A percentile compares a stretch with the other conserved stretches of the same genome.
phyloP scores from a whole-genome alignment of 192 early-diverging fungal species.

The Coemansia sp. region DNA sequence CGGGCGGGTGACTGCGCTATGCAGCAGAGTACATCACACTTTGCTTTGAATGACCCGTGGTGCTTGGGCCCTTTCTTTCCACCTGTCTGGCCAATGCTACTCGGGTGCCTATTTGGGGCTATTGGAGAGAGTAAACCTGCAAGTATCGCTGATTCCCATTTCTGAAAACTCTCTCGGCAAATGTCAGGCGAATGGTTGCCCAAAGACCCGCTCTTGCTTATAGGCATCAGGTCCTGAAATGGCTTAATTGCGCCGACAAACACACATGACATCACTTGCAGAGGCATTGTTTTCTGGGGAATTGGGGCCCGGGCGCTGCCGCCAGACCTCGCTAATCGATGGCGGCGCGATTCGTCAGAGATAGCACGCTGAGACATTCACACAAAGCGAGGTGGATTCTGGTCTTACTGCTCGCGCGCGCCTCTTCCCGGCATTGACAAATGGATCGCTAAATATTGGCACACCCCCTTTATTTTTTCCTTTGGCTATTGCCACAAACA shows the following conservation, averaged over 20 bases:
- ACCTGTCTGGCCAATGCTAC: background rate
- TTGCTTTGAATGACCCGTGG: background rate
- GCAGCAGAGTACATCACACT: background rate
- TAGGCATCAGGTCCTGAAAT: background rate
- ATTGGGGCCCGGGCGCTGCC: constrained; percentile 2
- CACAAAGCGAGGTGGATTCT: background rate
- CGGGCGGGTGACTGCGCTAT: no score
- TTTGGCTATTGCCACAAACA: background rate
- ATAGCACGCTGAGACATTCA: background rate
- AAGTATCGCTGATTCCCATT: background rate
- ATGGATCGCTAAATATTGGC: background rate
- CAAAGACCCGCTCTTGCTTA: background rate
- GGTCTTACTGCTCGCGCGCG: background rate
- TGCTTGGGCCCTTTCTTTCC: background rate
- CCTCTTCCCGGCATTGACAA: constrained; percentile 1
- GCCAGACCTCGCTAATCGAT: background rate
- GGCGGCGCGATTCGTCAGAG: background rate
- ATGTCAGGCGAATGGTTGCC: background rate
- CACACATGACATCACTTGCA: constrained; percentile 3
- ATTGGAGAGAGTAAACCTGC: background rate
- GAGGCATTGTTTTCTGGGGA: background rate
- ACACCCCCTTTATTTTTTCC: background rate
- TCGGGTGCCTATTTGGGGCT: background rate
- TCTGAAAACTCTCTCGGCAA: background rate
- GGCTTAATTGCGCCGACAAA: background rate